phyloP scores from a whole-genome alignment of 768 basidiomycete genomes.

The Trametes cinnabarina region DNA sequence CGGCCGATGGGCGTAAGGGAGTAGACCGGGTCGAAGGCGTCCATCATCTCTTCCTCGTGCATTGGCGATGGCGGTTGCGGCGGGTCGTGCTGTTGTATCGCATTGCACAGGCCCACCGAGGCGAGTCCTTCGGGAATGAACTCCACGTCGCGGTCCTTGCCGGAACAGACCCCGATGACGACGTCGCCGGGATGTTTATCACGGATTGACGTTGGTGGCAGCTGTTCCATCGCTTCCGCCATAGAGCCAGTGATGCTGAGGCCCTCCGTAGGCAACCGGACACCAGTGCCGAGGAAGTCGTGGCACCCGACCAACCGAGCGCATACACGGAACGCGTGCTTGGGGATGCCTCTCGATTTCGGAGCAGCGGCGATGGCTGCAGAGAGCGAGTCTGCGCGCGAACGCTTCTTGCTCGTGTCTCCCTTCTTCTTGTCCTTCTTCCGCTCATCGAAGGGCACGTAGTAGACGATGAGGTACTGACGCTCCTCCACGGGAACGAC shows the following conservation, averaged over 20 bases:
- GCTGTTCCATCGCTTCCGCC: constrained; percentile 36
- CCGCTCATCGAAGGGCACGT: constrained; percentile 52
- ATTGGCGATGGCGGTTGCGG: constrained; percentile 25
- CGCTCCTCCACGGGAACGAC: constrained; percentile 50
- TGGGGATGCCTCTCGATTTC: constrained; percentile 47
- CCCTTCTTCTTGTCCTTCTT: constrained; percentile 27
- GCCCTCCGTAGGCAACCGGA: constrained; percentile 71
- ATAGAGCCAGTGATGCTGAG: constrained; percentile 63
- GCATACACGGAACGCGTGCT: constrained; percentile 67
- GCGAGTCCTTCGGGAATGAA: constrained; percentile 79
- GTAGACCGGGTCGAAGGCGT: constrained; percentile 25
- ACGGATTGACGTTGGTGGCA: constrained; percentile 36
- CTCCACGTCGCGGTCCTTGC: constrained; percentile 67
- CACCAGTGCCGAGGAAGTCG: constrained; percentile 69
- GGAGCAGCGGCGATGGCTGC: constrained; percentile 29
- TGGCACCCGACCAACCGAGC: constrained; percentile 71
- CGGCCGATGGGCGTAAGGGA: constrained; percentile 45
- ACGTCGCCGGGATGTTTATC: constrained; percentile 39
- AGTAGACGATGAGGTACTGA: constrained; percentile 78
- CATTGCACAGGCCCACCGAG: constrained; percentile 64
- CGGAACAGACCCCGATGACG: constrained; percentile 59
- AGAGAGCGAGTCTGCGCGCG: constrained; percentile 27
- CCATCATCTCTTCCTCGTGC: constrained; percentile 42
- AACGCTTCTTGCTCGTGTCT: constrained; percentile 44
- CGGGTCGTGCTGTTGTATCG: constrained; percentile 15